These are phyloP conservation scores for Saccharomyces hybrid DNA, from an alignment of 1,139 yeast genomes.

Conservation along the genomic window DNA sequence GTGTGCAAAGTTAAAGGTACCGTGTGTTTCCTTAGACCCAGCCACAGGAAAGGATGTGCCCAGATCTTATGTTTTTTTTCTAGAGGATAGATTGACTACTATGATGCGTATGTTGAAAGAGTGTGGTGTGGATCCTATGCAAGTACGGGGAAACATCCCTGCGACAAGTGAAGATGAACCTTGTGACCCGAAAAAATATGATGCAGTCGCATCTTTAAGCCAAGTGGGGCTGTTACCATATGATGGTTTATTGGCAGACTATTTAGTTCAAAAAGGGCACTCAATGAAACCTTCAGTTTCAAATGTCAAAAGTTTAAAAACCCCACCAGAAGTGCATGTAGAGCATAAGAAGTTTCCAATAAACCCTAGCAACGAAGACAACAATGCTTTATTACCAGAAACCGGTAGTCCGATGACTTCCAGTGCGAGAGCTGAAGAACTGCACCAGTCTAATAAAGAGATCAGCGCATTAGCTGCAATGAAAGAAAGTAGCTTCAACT, in stretches of 20 bases:
- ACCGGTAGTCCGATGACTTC: constrained; percentile 5
- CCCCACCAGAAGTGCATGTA: not conserved
- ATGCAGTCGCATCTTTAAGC: constrained; percentile 15
- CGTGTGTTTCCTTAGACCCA: constrained; percentile 79
- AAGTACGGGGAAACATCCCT: constrained; percentile 21
- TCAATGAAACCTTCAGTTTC: too few species aligned
- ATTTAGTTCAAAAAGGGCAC: constrained; percentile 18
- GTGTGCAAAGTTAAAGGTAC: constrained; percentile 59
- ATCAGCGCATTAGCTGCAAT: constrained; percentile 19
- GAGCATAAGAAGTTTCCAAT: not conserved
- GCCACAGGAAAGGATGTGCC: constrained; percentile 85
- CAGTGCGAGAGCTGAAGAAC: constrained; percentile 12
- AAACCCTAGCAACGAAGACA: not conserved
- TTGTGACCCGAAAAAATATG: constrained; percentile 15
- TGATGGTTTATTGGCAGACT: constrained; percentile 17
- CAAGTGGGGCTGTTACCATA: constrained; percentile 15
- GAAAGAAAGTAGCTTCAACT: constrained; percentile 31
- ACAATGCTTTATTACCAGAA: constrained; percentile 6
- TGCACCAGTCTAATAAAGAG: constrained; percentile 19
- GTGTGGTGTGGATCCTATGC: constrained; percentile 35
- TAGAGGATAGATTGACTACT: constrained; percentile 55
- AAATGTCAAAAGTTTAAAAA: not conserved
- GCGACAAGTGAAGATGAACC: constrained; percentile 21
- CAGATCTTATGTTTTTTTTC: constrained; percentile 63
- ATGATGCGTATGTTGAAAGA: constrained; percentile 46